Percentiles rank a stretch among this genome's conserved stretches.
phyloP scores from a whole-genome alignment of 352 stramenopile species.

The Peronosclerospora sorghi region DNA sequence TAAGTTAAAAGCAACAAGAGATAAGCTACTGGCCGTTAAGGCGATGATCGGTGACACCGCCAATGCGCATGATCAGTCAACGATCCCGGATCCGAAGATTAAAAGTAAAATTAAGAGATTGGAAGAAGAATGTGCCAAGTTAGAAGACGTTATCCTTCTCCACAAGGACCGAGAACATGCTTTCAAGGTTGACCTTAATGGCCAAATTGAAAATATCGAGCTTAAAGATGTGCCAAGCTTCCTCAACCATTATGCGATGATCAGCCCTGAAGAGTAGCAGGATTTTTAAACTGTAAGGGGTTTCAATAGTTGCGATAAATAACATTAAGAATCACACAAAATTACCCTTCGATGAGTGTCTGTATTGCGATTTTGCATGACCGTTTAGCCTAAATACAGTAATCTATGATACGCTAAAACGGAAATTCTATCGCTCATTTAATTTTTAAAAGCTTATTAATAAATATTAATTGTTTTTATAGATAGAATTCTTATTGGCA shows the following conservation, averaged over 20 bases:
- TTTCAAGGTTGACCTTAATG: slow-evolving; percentile 9
- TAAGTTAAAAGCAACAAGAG: slow-evolving; percentile 4
- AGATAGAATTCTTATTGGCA: no score
- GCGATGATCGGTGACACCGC: background rate
- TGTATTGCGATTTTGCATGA: no score
- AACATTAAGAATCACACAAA: no score
- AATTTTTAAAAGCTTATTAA: no score
- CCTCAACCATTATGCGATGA: slow-evolving; percentile 11
- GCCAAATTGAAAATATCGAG: background rate
- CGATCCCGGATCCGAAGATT: slow-evolving; percentile 1
- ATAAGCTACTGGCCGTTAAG: slow-evolving; percentile 4
- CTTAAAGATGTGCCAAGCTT: slow-evolving; percentile 5
- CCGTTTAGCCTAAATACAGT: no score
- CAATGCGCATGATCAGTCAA: background rate
- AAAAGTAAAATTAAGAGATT: slow-evolving; percentile 12
- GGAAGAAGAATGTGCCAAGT: slow-evolving; percentile 6
- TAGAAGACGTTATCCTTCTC: slow-evolving; percentile 14
- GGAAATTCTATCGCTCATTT: no score
- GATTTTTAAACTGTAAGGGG: no score
- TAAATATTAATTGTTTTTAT: no score
- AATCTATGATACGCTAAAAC: no score
- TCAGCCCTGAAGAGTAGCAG: background rate
- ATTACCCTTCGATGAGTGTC: no score
- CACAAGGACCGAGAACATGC: slow-evolving; percentile 14
- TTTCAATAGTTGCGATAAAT: no score